phyloP scores from a whole-genome alignment of 179 eudicot genomes.

The Gypsophila paniculata region DNA sequence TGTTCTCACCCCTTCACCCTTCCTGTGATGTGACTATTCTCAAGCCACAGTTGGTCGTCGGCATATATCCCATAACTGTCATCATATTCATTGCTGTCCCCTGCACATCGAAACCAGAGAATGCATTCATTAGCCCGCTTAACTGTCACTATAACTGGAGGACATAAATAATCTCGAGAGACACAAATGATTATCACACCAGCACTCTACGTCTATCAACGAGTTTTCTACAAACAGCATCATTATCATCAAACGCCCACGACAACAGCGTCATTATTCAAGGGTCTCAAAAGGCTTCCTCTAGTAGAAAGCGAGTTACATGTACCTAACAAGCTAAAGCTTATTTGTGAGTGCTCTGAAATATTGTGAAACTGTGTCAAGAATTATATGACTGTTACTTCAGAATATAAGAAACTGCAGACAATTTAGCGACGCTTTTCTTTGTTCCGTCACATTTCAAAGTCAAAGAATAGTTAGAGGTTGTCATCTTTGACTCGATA shows the following conservation, averaged over 20 bases:
- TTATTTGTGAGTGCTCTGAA: background rate
- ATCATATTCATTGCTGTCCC: constrained; percentile 27
- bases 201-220: background rate
- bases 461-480: background rate
- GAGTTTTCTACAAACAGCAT: background rate
- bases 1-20: constrained; percentile 69
- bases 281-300: background rate
- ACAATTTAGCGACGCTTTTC: background rate
- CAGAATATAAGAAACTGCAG: background rate
- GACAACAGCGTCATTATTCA: background rate
- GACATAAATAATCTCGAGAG: background rate
- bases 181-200: background rate
- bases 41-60: constrained; percentile 68
- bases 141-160: background rate
- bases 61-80: constrained; percentile 65
- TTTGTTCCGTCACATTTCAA: background rate
- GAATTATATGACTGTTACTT: background rate
- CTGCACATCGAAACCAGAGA: background rate
- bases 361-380: background rate
- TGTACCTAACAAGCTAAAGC: background rate
- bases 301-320: background rate
- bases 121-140: background rate
- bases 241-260: background rate
- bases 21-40: constrained; percentile 63
- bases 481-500: background rate